Conservation (phyloP, 2,329 filamentous ascomycete genomes). For the Xylariaceae sp. region DNA sequence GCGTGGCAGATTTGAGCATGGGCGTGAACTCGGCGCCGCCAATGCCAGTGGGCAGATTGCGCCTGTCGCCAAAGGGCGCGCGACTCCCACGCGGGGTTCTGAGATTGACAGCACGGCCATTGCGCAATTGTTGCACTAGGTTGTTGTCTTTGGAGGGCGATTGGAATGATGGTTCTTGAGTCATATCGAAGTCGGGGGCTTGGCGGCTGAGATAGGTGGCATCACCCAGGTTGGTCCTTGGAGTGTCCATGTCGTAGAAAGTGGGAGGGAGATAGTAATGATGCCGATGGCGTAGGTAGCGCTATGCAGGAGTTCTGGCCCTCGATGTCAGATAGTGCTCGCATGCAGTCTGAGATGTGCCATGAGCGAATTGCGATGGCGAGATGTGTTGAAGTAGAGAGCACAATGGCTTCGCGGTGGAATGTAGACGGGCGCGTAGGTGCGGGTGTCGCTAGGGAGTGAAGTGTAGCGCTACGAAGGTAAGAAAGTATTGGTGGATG, state of each 20-base stretch:
- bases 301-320: slow-evolving; percentile 12
- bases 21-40: slow-evolving; percentile 85
- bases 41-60: slow-evolving; percentile 63
- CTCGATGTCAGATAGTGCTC: slow-evolving; percentile 6
- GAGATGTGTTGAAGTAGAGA: background rate
- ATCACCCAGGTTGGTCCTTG: slow-evolving; percentile 79
- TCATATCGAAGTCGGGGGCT: slow-evolving; percentile 71
- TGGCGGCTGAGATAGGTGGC: slow-evolving; percentile 70
- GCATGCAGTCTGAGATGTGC: slow-evolving; percentile 2
- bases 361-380: background rate
- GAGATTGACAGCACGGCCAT: slow-evolving; percentile 58
- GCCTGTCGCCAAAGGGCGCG: slow-evolving; percentile 65
- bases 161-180: slow-evolving; percentile 81
- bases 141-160: slow-evolving; percentile 75
- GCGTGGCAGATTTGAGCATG: slow-evolving; percentile 74
- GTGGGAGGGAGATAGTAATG: slow-evolving; percentile 11
- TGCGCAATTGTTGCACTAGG: slow-evolving; percentile 69
- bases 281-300: background rate
- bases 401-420: too few relatives aligned
- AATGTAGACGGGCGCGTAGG: too few relatives aligned
- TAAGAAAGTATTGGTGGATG: background rate
- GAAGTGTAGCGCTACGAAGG: background rate
- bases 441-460: background rate
- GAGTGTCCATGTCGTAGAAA: slow-evolving; percentile 61
- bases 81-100: slow-evolving; percentile 69